Evolutionary conservation across 164 flowering plant species (phyloP).

Genomic region (Piper betle): DNA sequence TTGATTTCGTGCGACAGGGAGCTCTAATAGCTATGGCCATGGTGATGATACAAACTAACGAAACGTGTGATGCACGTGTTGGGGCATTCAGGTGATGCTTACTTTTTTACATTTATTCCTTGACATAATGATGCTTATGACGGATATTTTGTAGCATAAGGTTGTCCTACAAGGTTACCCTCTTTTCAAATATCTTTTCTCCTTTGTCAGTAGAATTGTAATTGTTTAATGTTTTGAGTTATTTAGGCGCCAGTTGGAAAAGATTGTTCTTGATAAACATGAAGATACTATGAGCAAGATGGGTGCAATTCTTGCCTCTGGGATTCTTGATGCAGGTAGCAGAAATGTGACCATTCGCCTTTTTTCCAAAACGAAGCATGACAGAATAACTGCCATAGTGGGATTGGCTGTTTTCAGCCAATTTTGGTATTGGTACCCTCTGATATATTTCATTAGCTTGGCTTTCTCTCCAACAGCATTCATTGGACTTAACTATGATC

Average conservation of each 20-base stretch:
- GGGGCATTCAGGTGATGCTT: slow-evolving; percentile 70
- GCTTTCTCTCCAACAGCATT: slow-evolving; percentile 93
- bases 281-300: slow-evolving; percentile 99
- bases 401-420: slow-evolving; percentile 97
- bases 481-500: slow-evolving; percentile 83
- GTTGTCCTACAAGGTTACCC: not conserved
- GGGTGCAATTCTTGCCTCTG: slow-evolving; percentile 99
- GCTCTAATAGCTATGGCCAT: slow-evolving; percentile 99
- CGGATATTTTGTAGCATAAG: no score
- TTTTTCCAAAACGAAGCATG: slow-evolving; percentile 90
- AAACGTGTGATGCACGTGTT: slow-evolving; percentile 95
- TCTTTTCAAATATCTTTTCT: not conserved
- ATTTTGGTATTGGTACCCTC: slow-evolving; percentile 99
- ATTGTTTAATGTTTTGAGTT: not conserved
- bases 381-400: slow-evolving; percentile 85
- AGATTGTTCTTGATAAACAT: slow-evolving; percentile 95
- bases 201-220: not conserved
- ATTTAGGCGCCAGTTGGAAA: slow-evolving; percentile 83
- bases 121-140: no score
- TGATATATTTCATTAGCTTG: slow-evolving; percentile 80
- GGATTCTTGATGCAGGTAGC: slow-evolving; percentile 98
- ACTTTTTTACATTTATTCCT: not conserved
- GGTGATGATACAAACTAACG: slow-evolving; percentile 96
- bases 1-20: slow-evolving; percentile 99
- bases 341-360: slow-evolving; percentile 90